These are phyloP conservation scores for Opeltia flavorubescens DNA, from an alignment of 495 filamentous ascomycete genomes.

Conservation along the genomic window DNA sequence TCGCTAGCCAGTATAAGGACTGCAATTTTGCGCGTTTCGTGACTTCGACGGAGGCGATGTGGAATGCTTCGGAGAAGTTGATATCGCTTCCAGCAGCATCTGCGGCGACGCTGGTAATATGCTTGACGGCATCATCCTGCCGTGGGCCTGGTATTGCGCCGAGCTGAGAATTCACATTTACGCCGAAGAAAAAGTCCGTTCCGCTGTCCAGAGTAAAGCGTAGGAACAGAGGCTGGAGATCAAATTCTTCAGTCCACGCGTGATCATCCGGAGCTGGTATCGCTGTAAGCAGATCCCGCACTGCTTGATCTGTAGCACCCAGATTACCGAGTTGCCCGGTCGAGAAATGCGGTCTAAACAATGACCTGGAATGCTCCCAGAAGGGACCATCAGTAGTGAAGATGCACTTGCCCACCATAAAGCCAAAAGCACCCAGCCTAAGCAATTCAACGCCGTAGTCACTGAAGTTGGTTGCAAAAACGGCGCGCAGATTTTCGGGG, in stretches of 20 bases:
- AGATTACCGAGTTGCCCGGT: constrained; percentile 20
- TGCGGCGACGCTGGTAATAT: too few species aligned
- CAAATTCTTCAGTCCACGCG: constrained; percentile 34
- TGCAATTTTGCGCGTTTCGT: too few species aligned
- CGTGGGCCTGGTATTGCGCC: too few species aligned
- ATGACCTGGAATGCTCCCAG: constrained; percentile 27
- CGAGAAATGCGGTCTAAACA: constrained; percentile 27
- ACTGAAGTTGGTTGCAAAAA: constrained; percentile 54
- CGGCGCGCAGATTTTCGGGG: constrained; percentile 54
- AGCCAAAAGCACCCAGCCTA: constrained; percentile 7
- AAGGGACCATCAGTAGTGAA: constrained; percentile 25
- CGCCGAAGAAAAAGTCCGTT: constrained; percentile 53
- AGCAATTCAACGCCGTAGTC: constrained; percentile 35
- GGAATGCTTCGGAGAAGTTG: too few species aligned
- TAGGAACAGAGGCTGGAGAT: constrained; percentile 54
- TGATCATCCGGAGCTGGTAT: constrained; percentile 12
- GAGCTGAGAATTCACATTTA: constrained; percentile 26
- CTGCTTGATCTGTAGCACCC: too few species aligned
- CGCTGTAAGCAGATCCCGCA: constrained; percentile 19
- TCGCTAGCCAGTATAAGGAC: too few species aligned
- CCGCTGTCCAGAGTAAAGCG: constrained; percentile 46
- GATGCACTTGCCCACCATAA: constrained; percentile 25
- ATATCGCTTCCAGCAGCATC: too few species aligned
- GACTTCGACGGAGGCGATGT: too few species aligned
- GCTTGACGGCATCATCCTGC: too few species aligned